A percentile compares a stretch with the other conserved stretches of the same genome.
Conservation (phyloP, 1,284 basidiomycete genomes). For the Mycosarcoma mackinlayi region DNA sequence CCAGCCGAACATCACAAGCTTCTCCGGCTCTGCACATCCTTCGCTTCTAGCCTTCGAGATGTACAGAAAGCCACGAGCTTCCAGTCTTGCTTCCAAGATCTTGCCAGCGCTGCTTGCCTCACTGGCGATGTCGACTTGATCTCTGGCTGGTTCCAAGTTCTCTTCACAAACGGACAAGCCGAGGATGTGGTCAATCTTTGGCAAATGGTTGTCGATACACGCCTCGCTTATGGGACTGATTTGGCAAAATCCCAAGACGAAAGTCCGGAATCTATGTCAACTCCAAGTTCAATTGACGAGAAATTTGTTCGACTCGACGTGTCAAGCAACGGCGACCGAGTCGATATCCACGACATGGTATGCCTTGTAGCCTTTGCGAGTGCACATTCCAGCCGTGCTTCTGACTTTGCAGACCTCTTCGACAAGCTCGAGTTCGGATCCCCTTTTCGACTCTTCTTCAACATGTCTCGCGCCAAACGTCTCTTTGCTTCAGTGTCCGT, state of each 20-base stretch:
- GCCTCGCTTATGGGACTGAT: slow-evolving; percentile 9
- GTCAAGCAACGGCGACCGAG: slow-evolving; percentile 10
- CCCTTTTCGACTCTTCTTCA: slow-evolving; percentile 52
- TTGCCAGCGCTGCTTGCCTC: slow-evolving; percentile 17
- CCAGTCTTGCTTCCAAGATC: background rate
- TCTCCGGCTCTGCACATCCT: slow-evolving; percentile 19
- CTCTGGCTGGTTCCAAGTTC: slow-evolving; percentile 16
- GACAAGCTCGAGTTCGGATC: slow-evolving; percentile 53
- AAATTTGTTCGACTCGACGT: slow-evolving; percentile 31
- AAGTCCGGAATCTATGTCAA: background rate
- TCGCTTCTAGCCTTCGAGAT: background rate
- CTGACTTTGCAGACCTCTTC: slow-evolving; percentile 26
- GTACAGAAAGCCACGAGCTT: slow-evolving; percentile 8
- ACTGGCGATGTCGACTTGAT: slow-evolving; percentile 31
- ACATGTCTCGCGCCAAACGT: slow-evolving; percentile 27
- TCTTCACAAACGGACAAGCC: slow-evolving; percentile 14
- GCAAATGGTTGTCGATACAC: slow-evolving; percentile 19
- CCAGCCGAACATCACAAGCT: slow-evolving; percentile 21
- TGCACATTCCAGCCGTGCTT: slow-evolving; percentile 2
- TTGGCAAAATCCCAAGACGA: background rate
- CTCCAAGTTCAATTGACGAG: background rate
- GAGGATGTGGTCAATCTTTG: slow-evolving; percentile 22
- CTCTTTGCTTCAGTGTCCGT: slow-evolving; percentile 12
- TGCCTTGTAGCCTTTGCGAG: slow-evolving; percentile 43
- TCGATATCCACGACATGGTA: slow-evolving; percentile 47